Percentiles rank a stretch among this genome's conserved stretches.
Conservation (phyloP, 2,329 filamentous ascomycete genomes). For the Claviceps purpurea region DNA sequence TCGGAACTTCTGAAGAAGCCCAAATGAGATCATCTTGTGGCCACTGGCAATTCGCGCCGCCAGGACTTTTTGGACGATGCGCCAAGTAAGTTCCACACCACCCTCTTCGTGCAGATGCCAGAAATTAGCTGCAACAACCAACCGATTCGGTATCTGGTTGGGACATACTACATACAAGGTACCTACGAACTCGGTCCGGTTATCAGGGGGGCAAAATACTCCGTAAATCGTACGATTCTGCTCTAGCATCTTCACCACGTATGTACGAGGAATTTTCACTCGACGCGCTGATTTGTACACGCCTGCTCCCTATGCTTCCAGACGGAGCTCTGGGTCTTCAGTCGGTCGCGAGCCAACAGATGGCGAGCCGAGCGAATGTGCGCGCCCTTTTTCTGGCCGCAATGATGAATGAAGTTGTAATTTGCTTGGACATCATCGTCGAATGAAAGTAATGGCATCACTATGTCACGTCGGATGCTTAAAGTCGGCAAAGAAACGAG, state of each 20-base stretch:
- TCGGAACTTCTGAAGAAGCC: too few species aligned
- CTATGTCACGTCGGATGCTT: slow-evolving; percentile 1
- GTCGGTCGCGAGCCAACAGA: slow-evolving; percentile 11
- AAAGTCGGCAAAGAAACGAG: too few species aligned
- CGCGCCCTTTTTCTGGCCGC: slow-evolving; percentile 9
- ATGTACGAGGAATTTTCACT: slow-evolving; percentile 4
- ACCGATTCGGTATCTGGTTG: not conserved
- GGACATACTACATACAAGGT: too few species aligned
- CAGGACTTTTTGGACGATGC: slow-evolving; percentile 5
- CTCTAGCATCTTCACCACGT: slow-evolving; percentile 10
- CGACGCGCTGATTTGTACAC: slow-evolving; percentile 11
- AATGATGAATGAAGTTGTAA: slow-evolving; percentile 8
- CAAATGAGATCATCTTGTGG: too few species aligned
- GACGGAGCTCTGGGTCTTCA: slow-evolving; percentile 13
- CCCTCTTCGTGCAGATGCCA: slow-evolving; percentile 11
- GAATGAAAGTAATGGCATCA: not conserved
- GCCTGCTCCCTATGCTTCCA: slow-evolving; percentile 6
- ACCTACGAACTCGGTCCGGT: slow-evolving; percentile 10
- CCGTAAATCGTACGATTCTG: slow-evolving; percentile 7
- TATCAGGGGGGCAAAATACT: slow-evolving; percentile 8
- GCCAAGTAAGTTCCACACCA: slow-evolving; percentile 9
- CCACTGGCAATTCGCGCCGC: too few species aligned
- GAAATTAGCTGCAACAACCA: slow-evolving; percentile 1
- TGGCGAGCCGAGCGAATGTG: slow-evolving; percentile 7
- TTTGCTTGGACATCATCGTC: slow-evolving; percentile 8